Percentiles rank a stretch among this genome's conserved stretches.
Evolutionary conservation across 1,139 yeast genomes (phyloP).

Genomic region (Scheffersomyces parashehatae): DNA sequence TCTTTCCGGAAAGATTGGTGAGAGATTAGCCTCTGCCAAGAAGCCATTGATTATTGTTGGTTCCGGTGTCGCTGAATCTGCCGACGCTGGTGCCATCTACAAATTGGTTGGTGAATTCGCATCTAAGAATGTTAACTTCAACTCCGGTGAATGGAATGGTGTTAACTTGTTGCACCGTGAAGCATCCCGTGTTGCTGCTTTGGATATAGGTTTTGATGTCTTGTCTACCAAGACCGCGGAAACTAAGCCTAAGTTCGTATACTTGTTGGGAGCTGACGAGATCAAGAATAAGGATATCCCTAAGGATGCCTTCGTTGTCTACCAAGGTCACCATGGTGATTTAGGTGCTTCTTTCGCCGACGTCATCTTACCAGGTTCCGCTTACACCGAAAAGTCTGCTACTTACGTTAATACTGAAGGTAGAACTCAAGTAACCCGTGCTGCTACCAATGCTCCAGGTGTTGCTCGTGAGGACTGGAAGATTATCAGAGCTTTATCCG

Average conservation of each 20-base stretch:
- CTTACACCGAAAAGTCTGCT: slow-evolving; percentile 85
- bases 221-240: slow-evolving; percentile 48
- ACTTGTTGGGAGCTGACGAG: slow-evolving; percentile 86
- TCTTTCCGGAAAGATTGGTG: slow-evolving; percentile 67
- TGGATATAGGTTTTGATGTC: slow-evolving; percentile 78
- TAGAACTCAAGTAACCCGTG: slow-evolving; percentile 81
- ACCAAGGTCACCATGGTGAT: slow-evolving; percentile 94
- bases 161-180: slow-evolving; percentile 80
- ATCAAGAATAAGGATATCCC: slow-evolving; percentile 70
- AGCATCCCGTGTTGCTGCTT: slow-evolving; percentile 84
- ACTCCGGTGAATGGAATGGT: slow-evolving; percentile 80
- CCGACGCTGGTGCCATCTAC: slow-evolving; percentile 65
- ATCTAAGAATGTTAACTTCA: slow-evolving; percentile 57
- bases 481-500: slow-evolving; percentile 80
- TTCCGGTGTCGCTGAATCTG: slow-evolving; percentile 72
- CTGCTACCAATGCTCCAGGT: slow-evolving; percentile 90
- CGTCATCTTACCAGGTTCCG: slow-evolving; percentile 84
- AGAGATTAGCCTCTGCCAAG: slow-evolving; percentile 65
- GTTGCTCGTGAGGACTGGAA: slow-evolving; percentile 94
- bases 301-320: slow-evolving; percentile 82
- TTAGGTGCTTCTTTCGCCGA: slow-evolving; percentile 87
- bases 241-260: slow-evolving; percentile 71
- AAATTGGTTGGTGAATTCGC: slow-evolving; percentile 66
- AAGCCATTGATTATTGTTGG: slow-evolving; percentile 82
- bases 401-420: slow-evolving; percentile 94